Conservation (phyloP, 768 basidiomycete species). For the Multifurca ochricompacta region DNA sequence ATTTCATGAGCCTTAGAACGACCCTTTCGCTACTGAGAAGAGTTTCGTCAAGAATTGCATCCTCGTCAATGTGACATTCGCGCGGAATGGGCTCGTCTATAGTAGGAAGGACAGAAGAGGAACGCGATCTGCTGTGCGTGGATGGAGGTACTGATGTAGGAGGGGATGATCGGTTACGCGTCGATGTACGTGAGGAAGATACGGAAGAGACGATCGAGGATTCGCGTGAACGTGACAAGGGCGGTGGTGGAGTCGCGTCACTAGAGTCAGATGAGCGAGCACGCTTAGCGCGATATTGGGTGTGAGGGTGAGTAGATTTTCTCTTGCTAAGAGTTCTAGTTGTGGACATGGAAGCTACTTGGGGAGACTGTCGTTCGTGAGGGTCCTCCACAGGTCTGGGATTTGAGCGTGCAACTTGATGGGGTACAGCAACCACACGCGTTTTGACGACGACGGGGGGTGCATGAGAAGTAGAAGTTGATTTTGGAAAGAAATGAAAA, state of each 20-base stretch:
- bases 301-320: neutral
- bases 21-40: constrained; percentile 61
- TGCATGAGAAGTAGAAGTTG: constrained; percentile 20
- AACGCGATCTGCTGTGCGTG: constrained; percentile 52
- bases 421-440: constrained; percentile 26
- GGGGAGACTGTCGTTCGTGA: constrained; percentile 1
- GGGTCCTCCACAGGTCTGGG: neutral
- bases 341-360: neutral
- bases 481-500: constrained; percentile 30
- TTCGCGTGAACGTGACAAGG: constrained; percentile 7
- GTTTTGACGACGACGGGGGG: constrained; percentile 24
- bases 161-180: constrained; percentile 24
- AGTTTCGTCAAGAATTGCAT: constrained; percentile 42
- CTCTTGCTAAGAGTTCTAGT: neutral
- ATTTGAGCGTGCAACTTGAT: neutral
- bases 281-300: constrained; percentile 13
- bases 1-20: constrained; percentile 52
- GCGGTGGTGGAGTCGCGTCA: constrained; percentile 13
- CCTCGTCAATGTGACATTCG: constrained; percentile 46
- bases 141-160: constrained; percentile 20
- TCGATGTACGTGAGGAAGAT: constrained; percentile 19
- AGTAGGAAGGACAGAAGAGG: constrained; percentile 44
- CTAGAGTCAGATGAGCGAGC: constrained; percentile 15
- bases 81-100: constrained; percentile 32
- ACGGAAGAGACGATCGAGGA: constrained; percentile 19